These are phyloP conservation scores for Oenanthe sinensis DNA, from an alignment of 129 eudicot genomes.

Conservation along the genomic window DNA sequence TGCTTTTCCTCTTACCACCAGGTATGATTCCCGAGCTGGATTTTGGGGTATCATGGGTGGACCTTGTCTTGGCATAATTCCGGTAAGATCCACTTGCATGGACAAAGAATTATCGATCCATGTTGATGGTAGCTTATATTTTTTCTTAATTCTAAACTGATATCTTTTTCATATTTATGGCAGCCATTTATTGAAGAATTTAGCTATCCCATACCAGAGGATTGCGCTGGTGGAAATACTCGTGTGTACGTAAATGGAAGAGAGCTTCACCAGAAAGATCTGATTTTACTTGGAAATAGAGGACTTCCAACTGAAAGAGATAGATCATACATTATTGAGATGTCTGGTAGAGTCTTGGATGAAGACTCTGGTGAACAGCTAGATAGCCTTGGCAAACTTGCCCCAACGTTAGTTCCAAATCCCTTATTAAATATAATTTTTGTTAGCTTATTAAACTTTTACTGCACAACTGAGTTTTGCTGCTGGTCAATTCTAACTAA, in stretches of 20 bases:
- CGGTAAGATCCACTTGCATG: slow-evolving; percentile 47
- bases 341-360: slow-evolving; percentile 83
- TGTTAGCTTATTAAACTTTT: not conserved
- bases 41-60: slow-evolving; percentile 98
- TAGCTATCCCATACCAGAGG: slow-evolving; percentile 68
- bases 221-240: slow-evolving; percentile 82
- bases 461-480: not conserved
- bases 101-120: not conserved
- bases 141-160: not conserved
- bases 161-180: slow-evolving; percentile 9
- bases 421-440: not conserved
- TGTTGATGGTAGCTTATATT: not conserved
- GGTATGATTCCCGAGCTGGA: slow-evolving; percentile 94
- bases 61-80: slow-evolving; percentile 93
- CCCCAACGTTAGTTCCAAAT: slow-evolving; percentile 73
- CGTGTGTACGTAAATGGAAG: slow-evolving; percentile 85
- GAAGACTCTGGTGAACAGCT: slow-evolving; percentile 90
- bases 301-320: slow-evolving; percentile 70
- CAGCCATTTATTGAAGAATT: slow-evolving; percentile 93
- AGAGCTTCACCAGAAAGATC: slow-evolving; percentile 82
- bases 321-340: slow-evolving; percentile 75
- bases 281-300: slow-evolving; percentile 66
- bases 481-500: not conserved
- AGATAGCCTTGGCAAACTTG: slow-evolving; percentile 87
- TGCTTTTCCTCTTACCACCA: slow-evolving; percentile 13